A percentile compares a stretch with the other conserved stretches of the same genome.
These are phyloP conservation scores for Trichoderma atroviride DNA, from an alignment of 2,329 filamentous ascomycete genomes.

Conservation along the genomic window DNA sequence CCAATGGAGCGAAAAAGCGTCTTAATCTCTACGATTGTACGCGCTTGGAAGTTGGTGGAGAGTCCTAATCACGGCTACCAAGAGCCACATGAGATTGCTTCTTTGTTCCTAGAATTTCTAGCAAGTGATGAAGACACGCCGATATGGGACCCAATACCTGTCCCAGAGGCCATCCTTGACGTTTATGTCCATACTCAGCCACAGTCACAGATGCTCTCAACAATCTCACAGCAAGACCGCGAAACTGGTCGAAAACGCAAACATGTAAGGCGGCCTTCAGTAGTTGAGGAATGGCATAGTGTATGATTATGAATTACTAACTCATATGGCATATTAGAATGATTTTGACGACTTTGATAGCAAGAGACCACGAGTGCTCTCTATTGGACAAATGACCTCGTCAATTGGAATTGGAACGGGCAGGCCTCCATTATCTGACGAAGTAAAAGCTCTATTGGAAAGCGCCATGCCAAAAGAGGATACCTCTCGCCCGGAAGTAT, in stretches of 20 bases:
- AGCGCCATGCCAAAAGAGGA: conserved; percentile 28
- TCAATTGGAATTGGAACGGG: conserved; percentile 31
- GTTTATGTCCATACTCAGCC: conserved; percentile 47
- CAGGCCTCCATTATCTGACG: conserved; percentile 39
- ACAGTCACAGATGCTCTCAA: conserved; percentile 36
- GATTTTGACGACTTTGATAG: conserved; percentile 38
- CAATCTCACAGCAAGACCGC: conserved; percentile 27
- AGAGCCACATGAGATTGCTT: conserved; percentile 52
- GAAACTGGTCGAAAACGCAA: conserved; percentile 51
- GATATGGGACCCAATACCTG: conserved; percentile 50
- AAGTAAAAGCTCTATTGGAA: conserved; percentile 38
- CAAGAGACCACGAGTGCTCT: conserved; percentile 37
- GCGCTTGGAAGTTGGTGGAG: conserved; percentile 43
- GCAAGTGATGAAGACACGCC: conserved; percentile 40
- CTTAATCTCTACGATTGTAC: conserved; percentile 44
- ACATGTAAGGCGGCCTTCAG: conserved; percentile 43
- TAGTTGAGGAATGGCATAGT: background rate
- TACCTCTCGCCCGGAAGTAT: conserved; percentile 30
- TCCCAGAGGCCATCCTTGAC: conserved; percentile 55
- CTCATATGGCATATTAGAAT: conserved; percentile 32
- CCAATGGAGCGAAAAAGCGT: conserved; percentile 52
- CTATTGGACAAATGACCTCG: conserved; percentile 29
- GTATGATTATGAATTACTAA: background rate
- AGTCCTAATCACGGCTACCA: conserved; percentile 45
- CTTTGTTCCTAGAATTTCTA: conserved; percentile 51